Percentiles rank a stretch among this genome's conserved stretches.
phyloP scores from a whole-genome alignment of 2,329 filamentous ascomycete species.

The Chalaropsis thielavioides region DNA sequence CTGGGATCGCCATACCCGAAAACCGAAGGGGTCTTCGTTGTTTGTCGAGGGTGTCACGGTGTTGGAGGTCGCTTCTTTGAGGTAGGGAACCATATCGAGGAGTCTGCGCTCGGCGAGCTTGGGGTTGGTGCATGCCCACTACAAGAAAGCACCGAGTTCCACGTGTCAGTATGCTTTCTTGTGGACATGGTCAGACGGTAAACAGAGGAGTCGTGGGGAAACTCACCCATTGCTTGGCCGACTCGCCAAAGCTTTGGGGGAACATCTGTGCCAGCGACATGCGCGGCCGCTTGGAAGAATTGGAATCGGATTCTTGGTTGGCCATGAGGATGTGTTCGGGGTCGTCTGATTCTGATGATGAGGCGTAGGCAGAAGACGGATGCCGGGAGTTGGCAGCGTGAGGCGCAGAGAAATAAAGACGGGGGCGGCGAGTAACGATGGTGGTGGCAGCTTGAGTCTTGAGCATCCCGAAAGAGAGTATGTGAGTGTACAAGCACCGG shows the following conservation, averaged over 20 bases:
- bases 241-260: conserved; percentile 81
- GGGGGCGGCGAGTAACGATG: conserved; percentile 30
- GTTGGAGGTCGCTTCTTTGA: conserved; percentile 52
- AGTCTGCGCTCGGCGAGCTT: conserved; percentile 77
- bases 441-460: conserved; percentile 28
- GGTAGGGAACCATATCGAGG: conserved; percentile 69
- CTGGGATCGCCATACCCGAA: conserved; percentile 70
- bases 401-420: conserved; percentile 25
- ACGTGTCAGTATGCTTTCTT: background rate
- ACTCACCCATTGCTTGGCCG: conserved; percentile 77
- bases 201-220: background rate
- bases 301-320: conserved; percentile 20
- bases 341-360: conserved; percentile 20
- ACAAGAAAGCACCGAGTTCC: conserved; percentile 17
- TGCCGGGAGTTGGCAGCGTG: conserved; percentile 12
- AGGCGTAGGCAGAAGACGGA: conserved; percentile 12
- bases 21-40: conserved; percentile 63
- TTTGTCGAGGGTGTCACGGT: conserved; percentile 29
- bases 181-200: background rate
- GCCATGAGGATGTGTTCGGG: conserved; percentile 20
- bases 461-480: conserved; percentile 30
- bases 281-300: conserved; percentile 21
- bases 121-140: conserved; percentile 81
- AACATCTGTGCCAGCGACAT: conserved; percentile 41
- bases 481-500: background rate